A percentile compares a stretch with the other conserved stretches of the same genome.
Conservation (phyloP, 768 basidiomycete species). For the Termitomyces sp. region DNA sequence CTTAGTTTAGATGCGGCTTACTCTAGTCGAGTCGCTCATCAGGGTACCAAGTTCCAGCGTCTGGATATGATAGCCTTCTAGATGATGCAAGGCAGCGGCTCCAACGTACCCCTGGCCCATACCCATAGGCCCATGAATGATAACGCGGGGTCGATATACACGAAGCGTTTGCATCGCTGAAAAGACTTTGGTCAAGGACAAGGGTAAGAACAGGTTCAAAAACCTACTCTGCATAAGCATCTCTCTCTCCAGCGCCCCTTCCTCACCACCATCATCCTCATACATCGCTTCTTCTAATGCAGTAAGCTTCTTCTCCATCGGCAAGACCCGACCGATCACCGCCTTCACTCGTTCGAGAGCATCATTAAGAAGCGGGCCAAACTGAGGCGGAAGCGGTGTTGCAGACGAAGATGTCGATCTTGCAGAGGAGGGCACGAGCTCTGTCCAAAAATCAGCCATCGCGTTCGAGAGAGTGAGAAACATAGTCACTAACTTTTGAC, state of each 20-base stretch:
- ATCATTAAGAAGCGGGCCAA: conserved; percentile 69
- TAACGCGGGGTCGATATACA: conserved; percentile 83
- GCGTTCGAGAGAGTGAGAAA: background rate
- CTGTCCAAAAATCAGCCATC: conserved; percentile 32
- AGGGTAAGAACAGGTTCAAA: background rate
- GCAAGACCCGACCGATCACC: conserved; percentile 70
- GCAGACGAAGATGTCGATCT: conserved; percentile 86
- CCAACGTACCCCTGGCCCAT: conserved; percentile 93
- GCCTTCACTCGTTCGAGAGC: conserved; percentile 67
- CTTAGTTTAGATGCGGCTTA: conserved; percentile 29
- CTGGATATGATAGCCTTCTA: conserved; percentile 96
- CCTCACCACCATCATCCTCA: conserved; percentile 69
- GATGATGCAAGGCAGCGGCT: conserved; percentile 84
- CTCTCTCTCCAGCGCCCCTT: conserved; percentile 86
- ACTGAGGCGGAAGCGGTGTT: conserved; percentile 76
- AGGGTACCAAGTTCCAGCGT: conserved; percentile 87
- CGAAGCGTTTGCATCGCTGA: conserved; percentile 89
- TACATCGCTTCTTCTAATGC: conserved; percentile 94
- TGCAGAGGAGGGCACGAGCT: conserved; percentile 91
- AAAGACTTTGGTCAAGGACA: conserved; percentile 6
- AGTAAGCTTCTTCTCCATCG: conserved; percentile 71
- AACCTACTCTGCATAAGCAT: conserved; percentile 77
- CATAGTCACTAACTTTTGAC: conserved; percentile 66
- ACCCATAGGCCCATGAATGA: conserved; percentile 74
- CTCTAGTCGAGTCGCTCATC: conserved; percentile 84